phyloP scores from a whole-genome alignment of 768 basidiomycete genomes.

The Lentinula raphanica region DNA sequence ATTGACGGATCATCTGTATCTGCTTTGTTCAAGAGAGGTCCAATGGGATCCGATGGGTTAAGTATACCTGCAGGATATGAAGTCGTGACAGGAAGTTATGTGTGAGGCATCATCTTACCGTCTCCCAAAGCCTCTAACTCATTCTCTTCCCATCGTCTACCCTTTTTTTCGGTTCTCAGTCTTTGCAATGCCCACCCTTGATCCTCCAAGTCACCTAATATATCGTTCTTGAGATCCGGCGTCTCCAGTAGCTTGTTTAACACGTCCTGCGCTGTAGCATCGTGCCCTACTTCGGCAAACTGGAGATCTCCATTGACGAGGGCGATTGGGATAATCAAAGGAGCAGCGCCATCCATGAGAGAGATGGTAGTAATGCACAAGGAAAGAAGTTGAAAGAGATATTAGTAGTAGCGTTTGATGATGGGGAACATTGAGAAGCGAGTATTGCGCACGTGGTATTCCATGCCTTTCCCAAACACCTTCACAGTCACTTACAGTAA shows the following conservation, averaged over 20 bases:
- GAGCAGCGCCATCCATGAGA: neutral
- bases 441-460: too few species aligned
- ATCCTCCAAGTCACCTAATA: slow-evolving; percentile 53
- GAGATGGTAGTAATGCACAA: neutral
- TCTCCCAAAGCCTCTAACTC: slow-evolving; percentile 62
- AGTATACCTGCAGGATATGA: slow-evolving; percentile 45
- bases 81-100: neutral
- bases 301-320: slow-evolving; percentile 55
- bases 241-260: slow-evolving; percentile 50
- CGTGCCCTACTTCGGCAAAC: slow-evolving; percentile 48
- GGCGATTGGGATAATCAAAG: slow-evolving; percentile 43
- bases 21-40: slow-evolving; percentile 45
- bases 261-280: slow-evolving; percentile 57
- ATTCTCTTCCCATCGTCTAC: slow-evolving; percentile 65
- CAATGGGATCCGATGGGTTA: slow-evolving; percentile 37
- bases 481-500: too few species aligned
- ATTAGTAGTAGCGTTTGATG: too few species aligned
- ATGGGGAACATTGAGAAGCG: too few species aligned
- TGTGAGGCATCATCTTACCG: slow-evolving; percentile 34
- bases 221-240: slow-evolving; percentile 36
- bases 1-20: slow-evolving; percentile 28
- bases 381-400: neutral
- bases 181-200: slow-evolving; percentile 66
- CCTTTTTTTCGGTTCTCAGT: slow-evolving; percentile 52
- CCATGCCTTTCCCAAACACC: too few species aligned